These are phyloP conservation scores for Brassica nigra DNA, from an alignment of 345 rosid genomes.

Conservation along the genomic window DNA sequence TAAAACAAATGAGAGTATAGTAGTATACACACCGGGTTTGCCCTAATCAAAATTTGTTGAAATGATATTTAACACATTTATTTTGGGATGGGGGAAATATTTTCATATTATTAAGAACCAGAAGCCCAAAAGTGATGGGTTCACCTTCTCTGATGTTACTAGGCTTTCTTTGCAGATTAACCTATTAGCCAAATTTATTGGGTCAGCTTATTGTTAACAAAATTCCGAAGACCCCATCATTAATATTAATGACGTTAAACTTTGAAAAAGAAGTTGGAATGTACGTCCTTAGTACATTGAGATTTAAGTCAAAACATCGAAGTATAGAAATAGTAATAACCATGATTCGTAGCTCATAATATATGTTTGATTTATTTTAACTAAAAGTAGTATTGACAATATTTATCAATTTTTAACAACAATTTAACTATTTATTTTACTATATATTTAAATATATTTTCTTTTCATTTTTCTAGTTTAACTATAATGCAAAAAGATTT, in stretches of 20 bases:
- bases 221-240: slow-evolving; percentile 1
- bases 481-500: too few species aligned
- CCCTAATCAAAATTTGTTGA: neutral
- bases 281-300: too few species aligned
- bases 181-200: neutral
- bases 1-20: too few species aligned
- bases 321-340: neutral
- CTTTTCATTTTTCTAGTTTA: too few species aligned
- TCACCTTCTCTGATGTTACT: neutral
- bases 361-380: too few species aligned
- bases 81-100: neutral
- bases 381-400: too few species aligned
- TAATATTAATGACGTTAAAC: neutral
- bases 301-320: neutral
- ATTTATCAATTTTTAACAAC: too few species aligned
- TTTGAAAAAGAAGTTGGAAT: too few species aligned
- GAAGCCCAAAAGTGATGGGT: neutral
- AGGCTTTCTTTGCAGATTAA: slow-evolving; percentile 1
- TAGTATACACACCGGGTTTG: too few species aligned
- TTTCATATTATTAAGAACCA: neutral
- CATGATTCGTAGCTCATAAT: too few species aligned
- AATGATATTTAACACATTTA: neutral
- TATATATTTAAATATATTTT: too few species aligned
- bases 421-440: too few species aligned
- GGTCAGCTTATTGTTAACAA: neutral